Base-by-base conservation (phyloP, 23 red algal species). In the Gracilaria domingensis region DNA sequence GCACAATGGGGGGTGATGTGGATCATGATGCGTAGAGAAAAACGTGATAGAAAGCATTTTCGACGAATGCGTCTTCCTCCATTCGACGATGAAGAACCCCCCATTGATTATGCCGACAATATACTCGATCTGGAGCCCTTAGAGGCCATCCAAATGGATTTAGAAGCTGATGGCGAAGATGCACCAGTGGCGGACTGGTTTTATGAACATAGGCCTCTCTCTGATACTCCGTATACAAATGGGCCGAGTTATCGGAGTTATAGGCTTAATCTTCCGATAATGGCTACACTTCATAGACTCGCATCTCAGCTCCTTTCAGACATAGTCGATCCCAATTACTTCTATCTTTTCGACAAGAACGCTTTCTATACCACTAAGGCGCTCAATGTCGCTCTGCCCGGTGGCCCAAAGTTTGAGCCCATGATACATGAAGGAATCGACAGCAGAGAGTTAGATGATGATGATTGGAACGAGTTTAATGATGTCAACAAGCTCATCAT, bases 391-490 rank as follows among this genome's bases (percentile, higher is more conserved):
- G 86, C 92, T 18, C 66, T 98, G n/a, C 96, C 96, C 0, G 96
- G 96, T 30, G 96, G 96, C 20, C 96, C 96, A n/a, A 94, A 95
- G 77, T 98, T 98, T 89, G 96, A 98, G 76, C 97, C 97, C 16
- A 75, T 99, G 28, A 82, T 75, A 54, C 48, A 84, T 42, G 89
- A 95, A 14, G 89, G 81, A 70, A 87, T 82, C 36, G 79, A 83
- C 34, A 79, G 65, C 30, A 81, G 65, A 32, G 84, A 50, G 47
- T 26, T 94, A n/a, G 91, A 95, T 48, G 93, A 94, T 74, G 96
- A 95, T 58, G 97, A 99, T 49, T 99, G 97, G 97, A 96, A 99
- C 55, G 97, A 99, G 66, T 99, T 99, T 42, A 99, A 95, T 33
- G 97, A 99, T 74, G 89, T 99, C 20, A 89, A 94, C 57, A 96